Evolutionary conservation across 352 stramenopile species (phyloP).

Genomic region (Pythium chondricola): DNA sequence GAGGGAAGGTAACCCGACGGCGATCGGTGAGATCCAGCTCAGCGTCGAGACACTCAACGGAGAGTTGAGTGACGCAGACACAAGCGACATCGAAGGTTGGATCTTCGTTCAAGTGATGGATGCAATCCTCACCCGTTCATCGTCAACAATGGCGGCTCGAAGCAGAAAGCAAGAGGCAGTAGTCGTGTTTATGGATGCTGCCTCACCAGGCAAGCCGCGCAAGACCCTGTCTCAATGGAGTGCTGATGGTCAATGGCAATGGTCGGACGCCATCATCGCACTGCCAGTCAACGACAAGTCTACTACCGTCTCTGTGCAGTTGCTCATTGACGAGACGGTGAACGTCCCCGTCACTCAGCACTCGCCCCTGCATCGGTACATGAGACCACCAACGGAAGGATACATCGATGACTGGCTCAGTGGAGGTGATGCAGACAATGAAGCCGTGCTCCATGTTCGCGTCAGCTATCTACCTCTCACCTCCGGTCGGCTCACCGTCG

Average conservation of each 20-base stretch:
- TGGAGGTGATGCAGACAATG: neutral
- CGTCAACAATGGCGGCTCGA: no score
- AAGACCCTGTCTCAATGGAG: neutral
- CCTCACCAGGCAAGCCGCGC: neutral
- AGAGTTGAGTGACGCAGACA: neutral
- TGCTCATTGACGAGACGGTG: no score
- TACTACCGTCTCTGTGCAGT: no score
- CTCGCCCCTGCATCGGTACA: no score
- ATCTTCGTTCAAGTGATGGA: neutral
- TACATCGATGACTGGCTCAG: constrained; percentile 11
- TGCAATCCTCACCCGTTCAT: neutral
- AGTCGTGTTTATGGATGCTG: no score
- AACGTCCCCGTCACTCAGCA: no score
- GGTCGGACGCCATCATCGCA: no score
- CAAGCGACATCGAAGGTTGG: neutral
- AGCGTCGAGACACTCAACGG: neutral
- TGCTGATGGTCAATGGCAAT: neutral
- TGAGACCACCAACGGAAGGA: no score
- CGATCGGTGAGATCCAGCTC: constrained; percentile 15
- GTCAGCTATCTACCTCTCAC: constrained; percentile 1
- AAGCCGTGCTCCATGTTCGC: neutral
- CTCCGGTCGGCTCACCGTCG: neutral
- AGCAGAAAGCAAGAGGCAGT: no score
- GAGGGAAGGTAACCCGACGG: constrained; percentile 2
- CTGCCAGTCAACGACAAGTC: no score